A percentile compares a stretch with the other conserved stretches of the same genome.
Evolutionary conservation across 345 rosid species (phyloP).

Genomic region (Geranium rotundifolium): DNA sequence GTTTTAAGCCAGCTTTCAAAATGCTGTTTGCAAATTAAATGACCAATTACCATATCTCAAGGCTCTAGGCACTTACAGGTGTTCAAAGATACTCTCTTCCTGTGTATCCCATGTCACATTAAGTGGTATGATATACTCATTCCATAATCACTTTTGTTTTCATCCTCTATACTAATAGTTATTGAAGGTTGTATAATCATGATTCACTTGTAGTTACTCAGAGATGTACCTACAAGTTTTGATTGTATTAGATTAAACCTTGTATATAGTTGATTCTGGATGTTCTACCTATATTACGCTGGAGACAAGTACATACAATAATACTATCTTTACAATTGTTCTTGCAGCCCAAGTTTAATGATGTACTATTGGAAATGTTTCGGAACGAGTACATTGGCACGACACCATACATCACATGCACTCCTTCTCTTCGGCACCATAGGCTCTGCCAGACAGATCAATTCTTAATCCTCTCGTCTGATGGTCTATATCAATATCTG

Average conservation of each 20-base stretch:
- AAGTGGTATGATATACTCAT: too few species aligned
- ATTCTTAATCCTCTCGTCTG: constrained; percentile 84
- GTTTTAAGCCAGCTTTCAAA: background rate
- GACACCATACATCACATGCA: constrained; percentile 73
- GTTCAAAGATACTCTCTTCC: too few species aligned
- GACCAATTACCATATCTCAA: background rate
- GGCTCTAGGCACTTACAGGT: background rate
- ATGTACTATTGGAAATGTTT: constrained; percentile 75
- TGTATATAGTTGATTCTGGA: too few species aligned
- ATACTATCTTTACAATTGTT: constrained; percentile 5
- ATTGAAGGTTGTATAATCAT: too few species aligned
- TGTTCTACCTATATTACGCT: too few species aligned
- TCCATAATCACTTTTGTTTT: too few species aligned
- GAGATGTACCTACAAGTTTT: too few species aligned
- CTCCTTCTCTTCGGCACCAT: constrained; percentile 80
- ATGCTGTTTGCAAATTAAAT: background rate
- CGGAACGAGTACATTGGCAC: constrained; percentile 80
- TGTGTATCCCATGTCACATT: too few species aligned
- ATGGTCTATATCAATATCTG: constrained; percentile 90
- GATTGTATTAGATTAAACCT: too few species aligned
- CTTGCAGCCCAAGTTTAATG: constrained; percentile 79
- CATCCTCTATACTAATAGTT: too few species aligned
- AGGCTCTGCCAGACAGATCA: constrained; percentile 73
- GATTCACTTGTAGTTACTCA: too few species aligned
- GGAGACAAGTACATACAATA: constrained; percentile 1